Evolutionary conservation across 805 yeast genomes (phyloP), one percentile per base, ranked within the genome.

Genomic region (Yamadazyma insecticola): DNA sequence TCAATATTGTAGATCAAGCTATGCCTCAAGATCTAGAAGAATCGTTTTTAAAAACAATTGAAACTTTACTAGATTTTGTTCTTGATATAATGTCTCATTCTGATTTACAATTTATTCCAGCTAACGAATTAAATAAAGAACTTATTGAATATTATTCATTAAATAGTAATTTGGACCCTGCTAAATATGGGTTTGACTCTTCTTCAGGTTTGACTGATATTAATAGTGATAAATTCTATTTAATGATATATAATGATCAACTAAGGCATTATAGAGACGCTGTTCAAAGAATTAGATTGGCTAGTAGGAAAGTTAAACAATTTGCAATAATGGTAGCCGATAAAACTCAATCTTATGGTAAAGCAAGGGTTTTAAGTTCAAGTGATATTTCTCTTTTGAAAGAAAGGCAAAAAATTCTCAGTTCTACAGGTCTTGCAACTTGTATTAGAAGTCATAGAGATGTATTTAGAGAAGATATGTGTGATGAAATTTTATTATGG

Each of bases 241-340:
- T 87, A 17, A 54, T 77, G 19, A 57, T 83, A 3, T 86, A 85
- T 68, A 86, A 88, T 44, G 96, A 87, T 49, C 92, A 81, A 45
- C 68, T 74, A 21, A 78, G 82, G 36, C 90, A 88, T 34, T 77
- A 72, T 43, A 63, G 76, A 33, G 95, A 87, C 48, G 88, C 89
- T 0, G 73, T 77, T 3, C 78, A 76, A 32, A 54, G 84, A 22
- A 74, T 87, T 6, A 66, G 73, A 28, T 50, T 69, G 19, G 79
- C 87, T 0, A 82, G 92, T 6, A 69, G 70, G 13, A 78, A 82
- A 44, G 74, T 73, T 1, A 57, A 57, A 9, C 78, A 74, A 24
- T 85, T 80, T 55, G 87, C 88, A 2, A 61, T 64, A 16, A 84
- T 83, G 89, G 74, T 85, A 7, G 78, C 86, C 0, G 68, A 71